Evolutionary conservation across 1,284 basidiomycete genomes (phyloP).

Genomic region (Ustilago loliicola): DNA sequence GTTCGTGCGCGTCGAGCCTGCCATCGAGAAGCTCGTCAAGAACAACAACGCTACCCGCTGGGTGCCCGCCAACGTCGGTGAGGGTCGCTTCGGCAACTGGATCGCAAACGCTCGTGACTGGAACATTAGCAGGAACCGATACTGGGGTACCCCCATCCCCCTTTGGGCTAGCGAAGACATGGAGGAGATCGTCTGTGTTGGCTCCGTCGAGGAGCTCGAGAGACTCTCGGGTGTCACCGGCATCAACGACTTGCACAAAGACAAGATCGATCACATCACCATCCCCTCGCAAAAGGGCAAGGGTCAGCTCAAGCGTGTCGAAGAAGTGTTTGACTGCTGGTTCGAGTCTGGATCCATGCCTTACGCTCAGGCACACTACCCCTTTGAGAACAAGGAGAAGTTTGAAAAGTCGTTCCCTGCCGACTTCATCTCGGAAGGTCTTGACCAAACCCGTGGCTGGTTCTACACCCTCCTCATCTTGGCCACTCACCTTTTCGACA

Average conservation of each 20-base stretch:
- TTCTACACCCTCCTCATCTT: slow-evolving; percentile 98
- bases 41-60: slow-evolving; percentile 94
- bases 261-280: slow-evolving; percentile 94
- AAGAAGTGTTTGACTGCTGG: slow-evolving; percentile 99
- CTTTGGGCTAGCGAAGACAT: slow-evolving; percentile 95
- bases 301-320: slow-evolving; percentile 86
- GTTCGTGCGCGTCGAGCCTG: slow-evolving; percentile 91
- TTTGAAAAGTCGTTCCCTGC: slow-evolving; percentile 88
- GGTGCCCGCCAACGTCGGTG: slow-evolving; percentile 92
- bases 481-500: slow-evolving; percentile 92
- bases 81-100: slow-evolving; percentile 97
- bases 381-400: slow-evolving; percentile 94
- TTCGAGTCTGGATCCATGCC: slow-evolving; percentile 99
- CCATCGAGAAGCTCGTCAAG: slow-evolving; percentile 85
- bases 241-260: slow-evolving; percentile 93
- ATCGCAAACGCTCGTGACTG: slow-evolving; percentile 96
- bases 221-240: slow-evolving; percentile 85
- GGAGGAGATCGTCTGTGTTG: slow-evolving; percentile 90
- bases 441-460: slow-evolving; percentile 82
- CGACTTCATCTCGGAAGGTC: slow-evolving; percentile 98
- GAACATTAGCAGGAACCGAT: slow-evolving; percentile 98
- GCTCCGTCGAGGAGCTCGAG: slow-evolving; percentile 90
- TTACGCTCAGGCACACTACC: slow-evolving; percentile 96
- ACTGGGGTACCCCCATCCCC: slow-evolving; percentile 98
- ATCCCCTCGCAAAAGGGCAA: slow-evolving; percentile 94